Evolutionary conservation across 108 stramenopile genomes (phyloP), one percentile per base, ranked within the genome.

Genomic region (Nitzschia sp.): DNA sequence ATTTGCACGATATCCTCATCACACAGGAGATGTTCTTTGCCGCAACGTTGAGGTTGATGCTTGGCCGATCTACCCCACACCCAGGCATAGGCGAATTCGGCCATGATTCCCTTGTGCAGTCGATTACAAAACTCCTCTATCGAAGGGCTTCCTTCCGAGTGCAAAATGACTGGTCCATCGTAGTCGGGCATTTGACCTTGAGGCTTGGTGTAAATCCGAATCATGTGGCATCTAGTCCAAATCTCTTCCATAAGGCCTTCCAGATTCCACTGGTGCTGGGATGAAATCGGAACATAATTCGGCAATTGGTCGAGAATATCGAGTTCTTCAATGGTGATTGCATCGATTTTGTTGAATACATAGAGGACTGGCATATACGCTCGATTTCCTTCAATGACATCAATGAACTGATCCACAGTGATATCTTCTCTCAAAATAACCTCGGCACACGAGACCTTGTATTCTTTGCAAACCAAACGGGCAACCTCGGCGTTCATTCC

Each of bases 121-220:
- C 97, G 86, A 80, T 98, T 96, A 71, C 97, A 98, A 81, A 99
- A 98, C 69, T 96, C 89, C 76, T 97, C 98, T 21, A 99, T 73
- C 8, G 97, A 91, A 9, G 99, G 99, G 66, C 83, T 86, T 23
- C 72, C 66, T 71, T 81, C 76, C n/a, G 89, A 82, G 72, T 99
- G 99, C 60, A 99, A 80, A 80, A 99, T 96, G 29, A 98, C 97
- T 22, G 99, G 99, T 58, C 89, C 96, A 33, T 91, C 94, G 79
- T 97, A 97, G 71, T 99, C 98, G 4, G 99, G 99, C 29, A 95
- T 90, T 69, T 97, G 94, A 2, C 99, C 98, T 71, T 97, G 97
- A 23, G 98, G 98, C 79, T 99, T 99, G 55, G 99, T 99, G 81
- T 98, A 99, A 50, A 99, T 97, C 41, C 99, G 87, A 58, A 98